Evolutionary conservation across 352 stramenopile genomes (phyloP).

Genomic region (Pythium folliculosum): DNA sequence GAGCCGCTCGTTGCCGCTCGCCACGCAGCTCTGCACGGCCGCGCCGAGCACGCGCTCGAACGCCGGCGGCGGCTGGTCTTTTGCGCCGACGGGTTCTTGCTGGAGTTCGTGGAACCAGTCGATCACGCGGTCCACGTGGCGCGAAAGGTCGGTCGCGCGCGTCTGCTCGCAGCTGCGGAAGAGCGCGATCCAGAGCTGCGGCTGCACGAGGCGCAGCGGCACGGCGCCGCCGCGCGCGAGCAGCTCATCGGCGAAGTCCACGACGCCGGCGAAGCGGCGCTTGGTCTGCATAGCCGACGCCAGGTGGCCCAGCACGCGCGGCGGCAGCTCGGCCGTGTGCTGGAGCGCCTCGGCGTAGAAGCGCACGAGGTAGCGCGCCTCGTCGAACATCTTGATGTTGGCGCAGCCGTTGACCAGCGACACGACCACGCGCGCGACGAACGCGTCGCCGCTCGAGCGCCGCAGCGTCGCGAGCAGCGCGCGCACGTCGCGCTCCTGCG

Average conservation of each 20-base stretch:
- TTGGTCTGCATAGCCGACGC: constrained; percentile 49
- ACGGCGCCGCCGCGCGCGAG: constrained; percentile 40
- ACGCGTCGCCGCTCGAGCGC: constrained; percentile 38
- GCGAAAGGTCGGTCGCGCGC: constrained; percentile 2
- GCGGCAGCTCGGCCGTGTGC: constrained; percentile 29
- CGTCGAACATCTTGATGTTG: constrained; percentile 60
- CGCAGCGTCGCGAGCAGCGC: constrained; percentile 41
- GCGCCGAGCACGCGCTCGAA: constrained; percentile 66
- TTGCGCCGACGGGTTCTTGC: constrained; percentile 3
- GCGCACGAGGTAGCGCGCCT: constrained; percentile 47
- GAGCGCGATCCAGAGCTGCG: constrained; percentile 64
- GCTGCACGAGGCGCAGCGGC: constrained; percentile 44
- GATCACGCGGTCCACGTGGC: constrained; percentile 36
- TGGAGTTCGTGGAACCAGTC: constrained; percentile 34
- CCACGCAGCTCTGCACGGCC: constrained; percentile 67
- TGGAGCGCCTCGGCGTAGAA: constrained; percentile 41
- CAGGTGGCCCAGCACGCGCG: constrained; percentile 53
- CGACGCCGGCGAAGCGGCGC: constrained; percentile 29
- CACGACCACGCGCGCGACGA: constrained; percentile 47
- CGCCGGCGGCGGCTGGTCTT: constrained; percentile 23
- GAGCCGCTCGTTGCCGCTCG: constrained; percentile 39
- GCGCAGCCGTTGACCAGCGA: constrained; percentile 67
- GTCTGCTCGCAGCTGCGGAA: constrained; percentile 41
- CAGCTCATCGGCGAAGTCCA: constrained; percentile 43
- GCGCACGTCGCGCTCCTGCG: constrained; percentile 35